Evolutionary conservation across 2,329 filamentous ascomycete species (phyloP), one percentile per base, ranked within the genome.

Genomic region (Stemphylium vesicarium): DNA sequence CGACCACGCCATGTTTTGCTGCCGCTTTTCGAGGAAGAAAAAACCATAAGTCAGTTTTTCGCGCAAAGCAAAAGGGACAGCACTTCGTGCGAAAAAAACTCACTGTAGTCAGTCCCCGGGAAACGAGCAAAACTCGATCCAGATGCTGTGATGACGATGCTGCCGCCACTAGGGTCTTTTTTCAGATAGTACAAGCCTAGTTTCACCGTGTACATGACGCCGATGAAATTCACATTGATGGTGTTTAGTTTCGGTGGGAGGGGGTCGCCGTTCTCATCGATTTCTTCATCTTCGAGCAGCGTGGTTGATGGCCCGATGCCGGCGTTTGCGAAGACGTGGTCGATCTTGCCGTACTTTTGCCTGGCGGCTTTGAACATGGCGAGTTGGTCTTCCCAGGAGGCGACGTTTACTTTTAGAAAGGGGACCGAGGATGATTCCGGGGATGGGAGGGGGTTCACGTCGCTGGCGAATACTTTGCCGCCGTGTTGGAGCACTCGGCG

Each of bases 391-490:
- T 75, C 64, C 84, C 84, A 86, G 3, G 75, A 71, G 0, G 78
- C 70, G 33, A 75, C 72, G 37, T 75, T 63, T n/a, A 65, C 58
- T 36, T 63, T 66, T 8, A 61, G 31, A 39, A 69, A 75, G 1
- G 65, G 63, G 9, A 70, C 61, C 2, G 53, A 48, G 2, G 58
- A 53, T 2, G 51, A 49, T 24, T 72, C 66, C 0, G 66, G 65
- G 24, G 63, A 43, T 58, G 76, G 68, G 0, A 78, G 73, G 2
- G 80, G 71, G 35, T 81, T 79, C 37, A 86, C 56, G 62, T 88
- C 85, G 32, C 77, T 81, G 22, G 79, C 80, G 54, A 86, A 78
- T 15, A 88, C 84, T 13, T 76, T 78, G 24, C 84, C 85, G 16
- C 84, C 84, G 0, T 81, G 69, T 0, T 78, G 72, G 7, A 87